Base-by-base conservation (phyloP, 2,329 filamentous ascomycete species). In the Fusarium armeniacum region DNA sequence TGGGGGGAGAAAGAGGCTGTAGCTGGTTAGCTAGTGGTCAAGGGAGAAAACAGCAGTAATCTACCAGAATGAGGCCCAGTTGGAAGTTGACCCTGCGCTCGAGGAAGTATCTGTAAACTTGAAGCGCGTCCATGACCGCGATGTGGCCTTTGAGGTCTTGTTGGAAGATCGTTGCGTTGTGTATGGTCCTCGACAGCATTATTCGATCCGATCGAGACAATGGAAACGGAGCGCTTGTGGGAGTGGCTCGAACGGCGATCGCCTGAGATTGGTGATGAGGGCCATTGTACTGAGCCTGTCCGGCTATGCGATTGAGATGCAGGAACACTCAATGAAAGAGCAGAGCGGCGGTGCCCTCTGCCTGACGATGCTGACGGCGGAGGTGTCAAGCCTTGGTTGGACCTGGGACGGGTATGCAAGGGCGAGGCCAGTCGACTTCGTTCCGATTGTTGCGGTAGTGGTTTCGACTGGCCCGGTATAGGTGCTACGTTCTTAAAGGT, bases 401-500 rank as follows among this genome's bases (percentile, higher is more conserved):
- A 77, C 73, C 83, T 85, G 65, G 76, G 76, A 54, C 81, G 81
- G 40, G 74, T 77, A 36, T 81, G 78, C 40, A 85, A 73, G 32
- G 85, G 83, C 45, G 84, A 83, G 24, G 81, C 76, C 58, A 81
- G 69, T 47, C 80, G 78, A 61, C 80, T 79, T 57, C 79, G 72
- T 63, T 79, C 75, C 35, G 75, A 58, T 52, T 69, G 67, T 47
- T 70, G 71, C 30, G 70, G 66, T 47, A 61, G 68, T 47, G 67
- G 68, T 60, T 70, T 77, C 50, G 77, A 66, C 59, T 81, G 79
- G 46, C 70, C 77, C 36, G 79, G 70, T 40, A 81, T 82, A 51
- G 86, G 77, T 43, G 88, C 86, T 68, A 94, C 87, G 79, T 99
- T 99, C 82, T 92, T 95, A 83, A 99, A 99, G 52, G 93, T 98